Conservation (phyloP, 805 yeast species). For the Kluyveromyces starmeri region DNA sequence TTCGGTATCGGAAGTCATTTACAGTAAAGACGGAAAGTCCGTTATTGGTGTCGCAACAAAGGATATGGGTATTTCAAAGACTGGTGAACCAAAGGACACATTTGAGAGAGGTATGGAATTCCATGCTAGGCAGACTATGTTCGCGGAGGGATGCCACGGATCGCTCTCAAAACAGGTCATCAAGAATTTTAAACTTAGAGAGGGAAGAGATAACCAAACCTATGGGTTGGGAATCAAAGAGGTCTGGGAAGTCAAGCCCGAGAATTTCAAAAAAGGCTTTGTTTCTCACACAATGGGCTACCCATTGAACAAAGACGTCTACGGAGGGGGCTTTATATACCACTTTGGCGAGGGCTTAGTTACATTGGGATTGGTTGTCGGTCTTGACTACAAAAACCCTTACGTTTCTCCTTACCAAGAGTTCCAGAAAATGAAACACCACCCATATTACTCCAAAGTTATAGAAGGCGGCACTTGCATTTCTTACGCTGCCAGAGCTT, state of each 20-base stretch:
- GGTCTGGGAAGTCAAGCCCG: constrained; percentile 90
- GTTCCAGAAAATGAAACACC: constrained; percentile 88
- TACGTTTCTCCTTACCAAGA: constrained; percentile 93
- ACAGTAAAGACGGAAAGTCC: constrained; percentile 41
- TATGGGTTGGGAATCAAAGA: constrained; percentile 95
- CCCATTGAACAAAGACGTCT: constrained; percentile 64
- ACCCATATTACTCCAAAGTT: constrained; percentile 69
- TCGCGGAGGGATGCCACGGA: constrained; percentile 99
- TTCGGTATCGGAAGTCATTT: constrained; percentile 71
- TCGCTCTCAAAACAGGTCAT: constrained; percentile 76
- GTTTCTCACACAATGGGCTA: constrained; percentile 86
- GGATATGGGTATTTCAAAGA: constrained; percentile 76
- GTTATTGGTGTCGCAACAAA: constrained; percentile 90
- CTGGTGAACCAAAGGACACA: constrained; percentile 69
- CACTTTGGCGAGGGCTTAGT: constrained; percentile 93
- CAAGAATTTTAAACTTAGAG: constrained; percentile 57
- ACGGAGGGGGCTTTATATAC: constrained; percentile 97
- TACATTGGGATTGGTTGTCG: constrained; percentile 88
- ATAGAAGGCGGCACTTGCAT: constrained; percentile 87
- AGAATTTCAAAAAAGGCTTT: constrained; percentile 68
- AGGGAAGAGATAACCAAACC: constrained; percentile 65
- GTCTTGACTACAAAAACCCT: constrained; percentile 91
- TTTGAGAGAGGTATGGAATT: constrained; percentile 98
- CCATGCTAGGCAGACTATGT: constrained; percentile 77
- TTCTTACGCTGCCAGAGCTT: constrained; percentile 90